Evolutionary conservation across 768 basidiomycete species (phyloP), one percentile per base, ranked within the genome.

Genomic region (Suillus hirtellus): DNA sequence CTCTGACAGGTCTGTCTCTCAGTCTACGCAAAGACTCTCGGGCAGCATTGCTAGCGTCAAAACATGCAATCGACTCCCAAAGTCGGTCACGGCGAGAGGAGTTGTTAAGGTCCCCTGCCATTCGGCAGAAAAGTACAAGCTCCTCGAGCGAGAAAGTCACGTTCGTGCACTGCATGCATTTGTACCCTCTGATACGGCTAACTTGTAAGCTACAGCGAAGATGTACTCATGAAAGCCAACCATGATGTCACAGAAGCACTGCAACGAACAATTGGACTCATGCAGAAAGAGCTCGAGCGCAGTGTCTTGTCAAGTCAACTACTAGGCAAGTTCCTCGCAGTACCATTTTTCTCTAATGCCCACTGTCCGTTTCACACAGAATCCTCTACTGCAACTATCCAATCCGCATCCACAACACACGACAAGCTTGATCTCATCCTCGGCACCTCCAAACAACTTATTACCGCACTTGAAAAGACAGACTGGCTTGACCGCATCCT

Each of bases 211-310:
- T 47, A 56, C 53, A 90, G 89, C 9, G 94, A 95, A 66, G 95
- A 97, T 67, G 83, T 83, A 0, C 82, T 99, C 14, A 95, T 95
- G 89, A 87, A 87, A 66, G 88, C 93, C n/a, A 93, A 89, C 61
- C 84, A 90, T 65, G 85, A 95, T 65, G 93, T 99, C 10, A 98
- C 96, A 1, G 89, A 92, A 24, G 87, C 93, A 4, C 80, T 99
- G 10, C 87, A 92, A 55, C 85, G 95, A 42, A 98, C 96, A 4
- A 84, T 94, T 43, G 81, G 79, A 14, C 78, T 94, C 4, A 93
- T 99, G 93, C 93, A 96, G 76, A 86, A 85, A 46, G 97, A 99
- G 70, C 86, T 99, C 2, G 93, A 98, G 70, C 86, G 88, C 27
- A 95, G 93, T 0, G 92, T 96, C 11, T 81, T 96, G 60, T 87